Evolutionary conservation across 2,329 filamentous ascomycete genomes (phyloP), one percentile per base, ranked within the genome.

Genomic region (Colletotrichum cuscutae): DNA sequence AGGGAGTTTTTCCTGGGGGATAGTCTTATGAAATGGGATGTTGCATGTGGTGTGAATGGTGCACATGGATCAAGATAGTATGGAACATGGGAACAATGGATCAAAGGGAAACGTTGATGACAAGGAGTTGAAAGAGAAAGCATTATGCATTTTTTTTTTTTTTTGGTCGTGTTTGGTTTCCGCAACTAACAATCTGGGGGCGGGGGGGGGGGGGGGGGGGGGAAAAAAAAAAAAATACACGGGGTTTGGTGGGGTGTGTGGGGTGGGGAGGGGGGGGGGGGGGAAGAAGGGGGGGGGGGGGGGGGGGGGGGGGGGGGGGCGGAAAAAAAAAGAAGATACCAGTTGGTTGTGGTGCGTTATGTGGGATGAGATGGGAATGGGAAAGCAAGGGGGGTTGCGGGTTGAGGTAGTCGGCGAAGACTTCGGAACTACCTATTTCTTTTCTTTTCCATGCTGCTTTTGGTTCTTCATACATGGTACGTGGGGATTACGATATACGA

Each of bases 401-500:
- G 13, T 37, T 24, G 22, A 32, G 30, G 30, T 49, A 37, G 46
- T 54, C 42, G 42, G 42, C 42, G 28, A 63, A 35, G 46, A 28
- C 7, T 22, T 22, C 24, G 8, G 15, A 24, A 19, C 13, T 24
- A 11, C 9, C 13, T 24, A 11, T 11, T n/a, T 24, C 24, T 13
- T 28, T 24, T 15, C 37, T 37, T 30, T 12, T 7, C 7, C 30
- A 24, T 24, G 4, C 8, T 49, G 15, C 15, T 49, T 49, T n/a
- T 11, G 3, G 19, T 59, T 60, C 42, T 6, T 13, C 22, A 35
- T 22, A 35, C 13, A 49, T n/a, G 42, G 42, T 28, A 24, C 15
- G 11, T 42, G 26, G 42, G 65, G 28, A 15, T 19, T 19, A 53
- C 52, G 65, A 54, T 54, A 67, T 42, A 61, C 42, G 64, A 66